phyloP scores from a whole-genome alignment of 164 flowering plant genomes.

The Macadamia integrifolia region DNA sequence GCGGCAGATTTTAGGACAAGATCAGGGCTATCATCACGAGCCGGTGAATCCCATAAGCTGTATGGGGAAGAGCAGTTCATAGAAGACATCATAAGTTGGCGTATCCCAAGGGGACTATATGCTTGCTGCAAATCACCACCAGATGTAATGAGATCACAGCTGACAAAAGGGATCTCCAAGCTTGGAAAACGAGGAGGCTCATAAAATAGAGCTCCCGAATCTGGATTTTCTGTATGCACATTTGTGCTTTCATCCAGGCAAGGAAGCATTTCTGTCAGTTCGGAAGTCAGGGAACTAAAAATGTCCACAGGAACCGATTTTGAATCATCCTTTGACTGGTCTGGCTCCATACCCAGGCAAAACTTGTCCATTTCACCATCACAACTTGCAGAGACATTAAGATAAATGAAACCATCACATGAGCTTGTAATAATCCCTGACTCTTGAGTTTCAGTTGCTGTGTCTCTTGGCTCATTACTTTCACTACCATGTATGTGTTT shows the following conservation, averaged over 20 bases:
- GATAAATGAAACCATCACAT: slow-evolving; percentile 33
- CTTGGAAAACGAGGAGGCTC: slow-evolving; percentile 97
- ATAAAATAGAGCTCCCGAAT: slow-evolving; percentile 58
- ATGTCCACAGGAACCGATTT: slow-evolving; percentile 36
- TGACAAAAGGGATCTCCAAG: slow-evolving; percentile 82
- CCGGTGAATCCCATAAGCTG: slow-evolving; percentile 81
- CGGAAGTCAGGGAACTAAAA: slow-evolving; percentile 24
- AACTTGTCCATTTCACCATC: slow-evolving; percentile 22
- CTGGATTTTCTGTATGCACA: slow-evolving; percentile 24
- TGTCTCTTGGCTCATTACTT: slow-evolving; percentile 18
- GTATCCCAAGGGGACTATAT: slow-evolving; percentile 94
- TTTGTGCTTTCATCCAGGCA: slow-evolving; percentile 22
- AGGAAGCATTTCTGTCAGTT: slow-evolving; percentile 19
- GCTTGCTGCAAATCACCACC: slow-evolving; percentile 73
- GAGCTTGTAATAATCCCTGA: slow-evolving; percentile 22
- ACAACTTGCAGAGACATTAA: slow-evolving; percentile 25
- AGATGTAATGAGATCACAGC: slow-evolving; percentile 86
- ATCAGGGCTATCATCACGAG: slow-evolving; percentile 65
- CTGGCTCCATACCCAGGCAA: slow-evolving; percentile 25
- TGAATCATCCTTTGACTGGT: slow-evolving; percentile 25
- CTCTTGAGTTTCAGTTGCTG: slow-evolving; percentile 25
- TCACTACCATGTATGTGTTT: slow-evolving; percentile 19
- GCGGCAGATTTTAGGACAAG: slow-evolving; percentile 78
- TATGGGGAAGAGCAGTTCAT: slow-evolving; percentile 64
- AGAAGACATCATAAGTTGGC: slow-evolving; percentile 78